A percentile compares a stretch with the other conserved stretches of the same genome.
Evolutionary conservation across 768 basidiomycete genomes (phyloP).

Genomic region (Xanthoconium purpureum): DNA sequence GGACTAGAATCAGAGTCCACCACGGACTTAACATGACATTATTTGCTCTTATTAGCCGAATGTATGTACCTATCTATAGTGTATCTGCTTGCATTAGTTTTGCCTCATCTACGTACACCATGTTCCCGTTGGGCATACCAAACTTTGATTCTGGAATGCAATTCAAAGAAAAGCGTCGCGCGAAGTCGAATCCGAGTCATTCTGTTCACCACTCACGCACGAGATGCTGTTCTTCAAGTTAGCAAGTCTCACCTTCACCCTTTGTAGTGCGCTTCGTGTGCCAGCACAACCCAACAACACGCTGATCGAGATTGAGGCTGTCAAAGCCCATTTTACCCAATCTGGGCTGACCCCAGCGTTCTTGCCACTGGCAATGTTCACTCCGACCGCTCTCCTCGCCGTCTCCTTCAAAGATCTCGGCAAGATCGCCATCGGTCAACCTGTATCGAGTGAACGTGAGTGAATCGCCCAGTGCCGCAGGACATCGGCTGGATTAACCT

Average conservation of each 20-base stretch:
- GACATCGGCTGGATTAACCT: neutral
- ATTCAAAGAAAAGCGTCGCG: neutral
- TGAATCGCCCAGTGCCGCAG: slow-evolving; percentile 6
- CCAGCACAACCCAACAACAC: slow-evolving; percentile 45
- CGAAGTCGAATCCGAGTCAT: neutral
- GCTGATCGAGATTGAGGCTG: slow-evolving; percentile 48
- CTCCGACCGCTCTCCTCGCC: slow-evolving; percentile 55
- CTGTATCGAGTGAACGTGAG: slow-evolving; percentile 55
- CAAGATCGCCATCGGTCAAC: slow-evolving; percentile 54
- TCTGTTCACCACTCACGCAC: neutral
- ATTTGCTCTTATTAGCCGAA: slow-evolving; percentile 21
- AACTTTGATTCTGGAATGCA: slow-evolving; percentile 20
- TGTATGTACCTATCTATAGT: slow-evolving; percentile 32
- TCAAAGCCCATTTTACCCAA: slow-evolving; percentile 66
- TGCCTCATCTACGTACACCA: slow-evolving; percentile 15
- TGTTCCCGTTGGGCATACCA: slow-evolving; percentile 17
- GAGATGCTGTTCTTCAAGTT: slow-evolving; percentile 17
- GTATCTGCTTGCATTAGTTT: slow-evolving; percentile 31
- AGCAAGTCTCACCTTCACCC: slow-evolving; percentile 28
- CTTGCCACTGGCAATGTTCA: slow-evolving; percentile 46
- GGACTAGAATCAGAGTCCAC: slow-evolving; percentile 25
- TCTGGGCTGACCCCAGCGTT: slow-evolving; percentile 61
- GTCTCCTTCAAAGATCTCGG: slow-evolving; percentile 50
- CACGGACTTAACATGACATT: slow-evolving; percentile 26
- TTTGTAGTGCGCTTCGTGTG: slow-evolving; percentile 38